phyloP scores from a whole-genome alignment of 164 flowering plant genomes.

The Vitis labrusca region DNA sequence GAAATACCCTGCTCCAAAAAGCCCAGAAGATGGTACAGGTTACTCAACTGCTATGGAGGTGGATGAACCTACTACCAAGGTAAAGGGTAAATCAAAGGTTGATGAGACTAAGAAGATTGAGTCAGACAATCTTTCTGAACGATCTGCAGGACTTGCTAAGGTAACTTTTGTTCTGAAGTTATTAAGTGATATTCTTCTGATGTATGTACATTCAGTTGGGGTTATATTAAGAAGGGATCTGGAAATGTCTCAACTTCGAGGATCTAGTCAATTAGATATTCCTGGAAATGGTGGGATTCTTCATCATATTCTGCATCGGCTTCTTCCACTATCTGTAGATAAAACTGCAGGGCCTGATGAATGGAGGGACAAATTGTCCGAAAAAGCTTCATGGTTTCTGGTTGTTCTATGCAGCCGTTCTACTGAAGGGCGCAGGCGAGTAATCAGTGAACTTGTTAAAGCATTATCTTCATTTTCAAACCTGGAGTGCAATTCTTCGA shows the following conservation, averaged over 20 bases:
- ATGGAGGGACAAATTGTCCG: conserved; percentile 84
- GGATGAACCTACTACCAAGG: conserved; percentile 63
- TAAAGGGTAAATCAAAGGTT: conserved; percentile 86
- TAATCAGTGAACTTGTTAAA: conserved; percentile 72
- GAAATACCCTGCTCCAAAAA: conserved; percentile 41
- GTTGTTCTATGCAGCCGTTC: conserved; percentile 89
- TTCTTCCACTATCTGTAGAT: conserved; percentile 65
- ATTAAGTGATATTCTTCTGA: conserved; percentile 83
- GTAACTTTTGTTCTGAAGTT: conserved; percentile 86
- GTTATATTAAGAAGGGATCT: conserved; percentile 72
- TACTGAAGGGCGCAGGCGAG: conserved; percentile 83
- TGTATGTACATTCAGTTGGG: conserved; percentile 79
- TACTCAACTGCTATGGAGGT: conserved; percentile 62
- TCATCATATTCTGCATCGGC: conserved; percentile 68
- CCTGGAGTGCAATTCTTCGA: conserved; percentile 50
- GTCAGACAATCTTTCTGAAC: conserved; percentile 44
- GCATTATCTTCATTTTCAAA: conserved; percentile 54
- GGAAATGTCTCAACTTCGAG: conserved; percentile 60
- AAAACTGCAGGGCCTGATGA: conserved; percentile 70
- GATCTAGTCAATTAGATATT: conserved; percentile 45
- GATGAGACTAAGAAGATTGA: conserved; percentile 52
- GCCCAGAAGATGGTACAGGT: conserved; percentile 34
- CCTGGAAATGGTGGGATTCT: conserved; percentile 63
- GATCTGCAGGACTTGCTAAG: conserved; percentile 76
- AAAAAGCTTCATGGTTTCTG: conserved; percentile 84